Evolutionary conservation across 345 rosid species (phyloP), one percentile per base, ranked within the genome.

Genomic region (Ceriops decandra): DNA sequence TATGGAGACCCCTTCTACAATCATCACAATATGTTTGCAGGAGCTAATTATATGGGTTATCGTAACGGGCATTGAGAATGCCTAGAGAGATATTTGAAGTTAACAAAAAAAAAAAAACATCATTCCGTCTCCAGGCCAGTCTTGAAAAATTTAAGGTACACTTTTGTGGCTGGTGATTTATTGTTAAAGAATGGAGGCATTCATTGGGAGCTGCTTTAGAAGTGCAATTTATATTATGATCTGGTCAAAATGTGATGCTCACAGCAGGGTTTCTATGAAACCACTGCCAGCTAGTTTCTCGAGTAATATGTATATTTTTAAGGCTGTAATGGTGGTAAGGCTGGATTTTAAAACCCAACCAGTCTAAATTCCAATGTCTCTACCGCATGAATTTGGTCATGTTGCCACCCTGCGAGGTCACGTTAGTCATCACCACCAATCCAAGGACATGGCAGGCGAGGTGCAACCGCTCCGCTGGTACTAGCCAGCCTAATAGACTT

Each of bases 21-120:
- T 72, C 87, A 76, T 66, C 86, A 84, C 58, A 83, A 71, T 62
- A 74, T 87, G 67, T 85, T 82, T 15, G 59, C 74, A 52, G 81
- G 89, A 68, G 61, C 75, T 70, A 84, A 74, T 69, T 78, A 75
- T 11, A 71, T 66, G 66, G 82, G 79, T 72, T 87, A 87, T 68
- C 49, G 0, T 22, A 64, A 64, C 59, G 70, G 70, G 38, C 64
- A 64, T 64, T 68, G 53, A 64, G 30, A 31, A 33, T 46, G 21
- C 57, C 33, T 22, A 27, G 20, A 46, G 26, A 22, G 60, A 49
- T 38, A 60, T 70, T 70, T 75, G 69, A 66, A 21, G 56, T 19
- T 62, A 31, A 24, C 26, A 0, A 24, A 24, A 33, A 6, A 47
- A 22, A 22, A 47, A 1, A 67, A 22, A 56, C 22, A 13, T 2